Conservation (phyloP, 257 asterid species). For the Nemophila menziesii region DNA sequence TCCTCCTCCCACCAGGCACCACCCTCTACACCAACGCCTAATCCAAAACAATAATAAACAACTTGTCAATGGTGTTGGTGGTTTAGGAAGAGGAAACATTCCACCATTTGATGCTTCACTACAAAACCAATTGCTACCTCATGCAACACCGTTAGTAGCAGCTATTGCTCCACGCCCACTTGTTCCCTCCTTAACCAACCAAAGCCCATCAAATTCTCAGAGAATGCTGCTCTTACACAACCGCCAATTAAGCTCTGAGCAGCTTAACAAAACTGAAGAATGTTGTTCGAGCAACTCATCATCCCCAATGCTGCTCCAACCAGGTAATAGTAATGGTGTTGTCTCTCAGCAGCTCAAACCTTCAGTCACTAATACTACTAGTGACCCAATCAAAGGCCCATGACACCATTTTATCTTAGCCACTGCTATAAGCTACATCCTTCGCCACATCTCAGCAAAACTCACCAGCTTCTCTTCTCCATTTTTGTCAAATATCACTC, state of each 20-base stretch:
- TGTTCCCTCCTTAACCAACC: constrained; percentile 30
- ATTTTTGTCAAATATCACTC: no score
- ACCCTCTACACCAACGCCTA: constrained; percentile 54
- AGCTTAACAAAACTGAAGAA: constrained; percentile 29
- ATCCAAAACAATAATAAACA: constrained; percentile 56
- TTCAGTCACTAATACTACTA: no score
- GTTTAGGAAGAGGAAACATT: constrained; percentile 56
- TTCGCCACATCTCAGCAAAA: no score
- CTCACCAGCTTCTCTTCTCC: no score
- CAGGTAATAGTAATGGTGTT: constrained; percentile 24
- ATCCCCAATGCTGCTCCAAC: constrained; percentile 28
- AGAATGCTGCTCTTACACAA: constrained; percentile 37
- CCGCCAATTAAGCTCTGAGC: constrained; percentile 33
- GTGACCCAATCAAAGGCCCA: no score
- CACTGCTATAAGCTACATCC: no score
- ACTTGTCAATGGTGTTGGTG: constrained; percentile 60
- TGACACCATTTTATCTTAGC: no score
- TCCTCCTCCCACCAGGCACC: constrained; percentile 42
- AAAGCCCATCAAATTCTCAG: constrained; percentile 35
- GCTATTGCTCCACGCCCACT: constrained; percentile 36
- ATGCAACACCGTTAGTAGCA: constrained; percentile 32
- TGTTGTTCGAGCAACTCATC: constrained; percentile 33
- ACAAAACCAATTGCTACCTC: constrained; percentile 30
- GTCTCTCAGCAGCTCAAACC: no score
- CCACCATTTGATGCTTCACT: constrained; percentile 37